phyloP scores from a whole-genome alignment of 2,329 filamentous ascomycete genomes.

The Aureobasidium uvarum region DNA sequence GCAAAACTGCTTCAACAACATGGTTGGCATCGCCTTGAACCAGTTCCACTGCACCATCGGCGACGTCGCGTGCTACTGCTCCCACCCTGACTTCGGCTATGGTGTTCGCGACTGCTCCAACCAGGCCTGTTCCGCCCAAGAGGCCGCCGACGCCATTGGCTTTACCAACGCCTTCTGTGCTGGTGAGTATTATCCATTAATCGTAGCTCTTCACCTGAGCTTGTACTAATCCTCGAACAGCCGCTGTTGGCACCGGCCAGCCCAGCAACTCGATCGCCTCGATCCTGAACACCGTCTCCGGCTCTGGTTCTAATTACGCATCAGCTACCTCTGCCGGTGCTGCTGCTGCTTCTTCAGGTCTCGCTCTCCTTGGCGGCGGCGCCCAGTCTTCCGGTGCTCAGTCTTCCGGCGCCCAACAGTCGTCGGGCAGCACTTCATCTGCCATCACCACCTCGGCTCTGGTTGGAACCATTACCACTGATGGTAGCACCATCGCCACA shows the following conservation, averaged over 20 bases:
- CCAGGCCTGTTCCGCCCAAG: constrained; percentile 35
- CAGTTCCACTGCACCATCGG: constrained; percentile 36
- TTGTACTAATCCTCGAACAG: constrained; percentile 18
- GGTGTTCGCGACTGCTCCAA: constrained; percentile 43
- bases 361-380: not conserved
- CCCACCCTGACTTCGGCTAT: constrained; percentile 39
- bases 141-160: constrained; percentile 35
- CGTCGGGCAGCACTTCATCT: constrained; percentile 18
- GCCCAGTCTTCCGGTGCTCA: not conserved
- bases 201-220: not conserved
- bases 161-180: constrained; percentile 40
- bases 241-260: constrained; percentile 9
- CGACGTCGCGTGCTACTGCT: constrained; percentile 41
- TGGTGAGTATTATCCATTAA: constrained; percentile 12
- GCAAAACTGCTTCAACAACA: constrained; percentile 42
- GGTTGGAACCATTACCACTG: constrained; percentile 35
- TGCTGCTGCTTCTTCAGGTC: constrained; percentile 13
- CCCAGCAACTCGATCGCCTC: constrained; percentile 23
- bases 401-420: constrained; percentile 8
- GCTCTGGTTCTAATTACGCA: constrained; percentile 27
- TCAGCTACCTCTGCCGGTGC: constrained; percentile 28
- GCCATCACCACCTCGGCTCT: constrained; percentile 37
- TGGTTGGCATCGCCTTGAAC: constrained; percentile 36
- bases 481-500: constrained; percentile 36
- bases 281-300: constrained; percentile 20